These are phyloP conservation scores for Coemansia sp. DNA, from an alignment of 192 early-diverging fungal genomes.

Conservation along the genomic window DNA sequence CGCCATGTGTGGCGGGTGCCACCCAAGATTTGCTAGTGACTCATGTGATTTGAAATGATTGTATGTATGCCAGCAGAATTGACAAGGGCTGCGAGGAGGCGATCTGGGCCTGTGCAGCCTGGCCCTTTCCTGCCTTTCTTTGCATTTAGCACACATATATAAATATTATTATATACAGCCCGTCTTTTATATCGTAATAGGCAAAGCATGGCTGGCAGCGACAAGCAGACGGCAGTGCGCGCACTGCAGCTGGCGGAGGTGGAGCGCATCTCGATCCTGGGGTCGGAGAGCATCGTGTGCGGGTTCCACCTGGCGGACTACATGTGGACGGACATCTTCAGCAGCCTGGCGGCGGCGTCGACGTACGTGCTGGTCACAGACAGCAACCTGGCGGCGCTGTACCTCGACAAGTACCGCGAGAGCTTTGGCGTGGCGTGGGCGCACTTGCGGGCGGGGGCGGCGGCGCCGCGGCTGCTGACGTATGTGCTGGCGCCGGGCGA, in stretches of 20 bases:
- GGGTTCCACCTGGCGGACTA: conserved; percentile 77
- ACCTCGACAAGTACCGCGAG: conserved; percentile 59
- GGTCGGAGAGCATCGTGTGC: conserved; percentile 78
- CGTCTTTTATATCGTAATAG: too few species aligned
- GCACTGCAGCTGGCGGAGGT: conserved; percentile 52
- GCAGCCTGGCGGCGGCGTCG: conserved; percentile 62
- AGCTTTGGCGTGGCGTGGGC: conserved; percentile 52
- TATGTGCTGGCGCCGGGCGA: conserved; percentile 86
- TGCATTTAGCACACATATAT: conserved; percentile 4
- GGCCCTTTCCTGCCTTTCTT: too few species aligned
- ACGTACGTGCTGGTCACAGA: conserved; percentile 90
- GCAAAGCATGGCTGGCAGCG: conserved; percentile 1
- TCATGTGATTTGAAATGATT: too few species aligned
- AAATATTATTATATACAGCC: too few species aligned
- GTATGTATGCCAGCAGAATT: too few species aligned
- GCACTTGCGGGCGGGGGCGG: background rate
- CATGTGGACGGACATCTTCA: conserved; percentile 69
- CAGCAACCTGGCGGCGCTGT: conserved; percentile 71
- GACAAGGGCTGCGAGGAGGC: too few species aligned
- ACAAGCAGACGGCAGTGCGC: conserved; percentile 6
- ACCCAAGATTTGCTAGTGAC: too few species aligned
- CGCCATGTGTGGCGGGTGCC: too few species aligned
- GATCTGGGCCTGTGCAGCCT: too few species aligned
- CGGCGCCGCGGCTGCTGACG: conserved; percentile 59
- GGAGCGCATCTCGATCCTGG: conserved; percentile 78